Evolutionary conservation across 2,329 filamentous ascomycete species (phyloP), one percentile per base, ranked within the genome.

Genomic region (Calonectria fujianensis): DNA sequence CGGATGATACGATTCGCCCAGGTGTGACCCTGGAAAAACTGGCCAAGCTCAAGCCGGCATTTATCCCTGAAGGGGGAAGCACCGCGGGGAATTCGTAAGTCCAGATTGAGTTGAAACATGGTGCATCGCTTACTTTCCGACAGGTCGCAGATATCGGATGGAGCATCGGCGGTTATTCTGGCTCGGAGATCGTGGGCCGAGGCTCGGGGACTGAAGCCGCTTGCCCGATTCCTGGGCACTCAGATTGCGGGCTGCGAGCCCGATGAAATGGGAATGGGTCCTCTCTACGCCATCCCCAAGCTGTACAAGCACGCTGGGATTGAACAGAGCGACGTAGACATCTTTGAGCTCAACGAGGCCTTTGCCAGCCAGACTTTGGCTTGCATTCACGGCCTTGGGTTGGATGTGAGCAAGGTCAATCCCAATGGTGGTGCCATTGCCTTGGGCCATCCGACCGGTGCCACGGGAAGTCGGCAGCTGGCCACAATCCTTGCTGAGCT

Each of bases 361-460:
- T 63, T 63, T 29, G 57, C 57, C 2, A 61, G 57, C n/a, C 57
- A 61, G n/a, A 61, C 57, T 3, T n/a, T 61, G n/a, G 57, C 57
- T 24, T 61, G 57, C 13, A 61, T 61, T 18, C 57, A 61, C 3
- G 57, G 57, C 5, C 57, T 61, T 27, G 57, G 37, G 4, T 1
- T 63, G 5, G 57, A 63, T 2, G 24, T 63, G n/a, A n/a, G 39
- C 32, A 63, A 41, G 57, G 57, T 63, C 16, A 63, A 63, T 31
- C 57, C 57, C 16, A 63, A 41, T 41, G 57, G 57, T 9, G 35
- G 57, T 2, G 57, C 57, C 11, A 41, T 63, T 16, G 57, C 57
- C 10, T 16, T 63, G 37, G 57, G 57, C 14, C 57, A 63, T 29
- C 57, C 57, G 6, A 63, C 57, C 7, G 57, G 35, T 4, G 57